Conservation (phyloP, 2,329 filamentous ascomycete species). For the Aplosporella prunicola region DNA sequence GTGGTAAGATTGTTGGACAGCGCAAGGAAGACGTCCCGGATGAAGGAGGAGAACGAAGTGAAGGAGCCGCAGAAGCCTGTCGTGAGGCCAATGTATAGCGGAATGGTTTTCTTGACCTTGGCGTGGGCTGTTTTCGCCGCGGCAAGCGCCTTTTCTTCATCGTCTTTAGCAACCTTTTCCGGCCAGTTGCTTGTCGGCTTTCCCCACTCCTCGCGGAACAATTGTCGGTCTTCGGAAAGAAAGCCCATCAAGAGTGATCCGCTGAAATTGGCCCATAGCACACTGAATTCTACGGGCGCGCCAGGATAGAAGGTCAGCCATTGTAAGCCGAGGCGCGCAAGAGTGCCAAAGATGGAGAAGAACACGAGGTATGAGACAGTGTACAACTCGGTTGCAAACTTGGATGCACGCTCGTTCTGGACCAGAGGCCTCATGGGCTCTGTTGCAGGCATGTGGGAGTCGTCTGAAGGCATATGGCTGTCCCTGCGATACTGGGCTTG, state of each 20-base stretch:
- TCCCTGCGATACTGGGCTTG: not conserved
- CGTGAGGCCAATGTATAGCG: slow-evolving; percentile 75
- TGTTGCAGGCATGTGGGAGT: not conserved
- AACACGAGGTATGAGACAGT: slow-evolving; percentile 74
- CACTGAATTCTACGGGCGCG: slow-evolving; percentile 62
- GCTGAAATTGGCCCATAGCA: slow-evolving; percentile 79
- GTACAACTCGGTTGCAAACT: slow-evolving; percentile 38
- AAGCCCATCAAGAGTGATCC: slow-evolving; percentile 82
- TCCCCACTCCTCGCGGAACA: slow-evolving; percentile 64
- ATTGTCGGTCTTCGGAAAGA: slow-evolving; percentile 63
- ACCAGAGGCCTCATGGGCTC: not conserved
- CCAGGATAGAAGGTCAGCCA: slow-evolving; percentile 71
- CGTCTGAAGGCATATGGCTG: not conserved
- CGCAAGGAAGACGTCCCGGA: slow-evolving; percentile 69
- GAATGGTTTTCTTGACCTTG: slow-evolving; percentile 72
- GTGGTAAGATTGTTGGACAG: slow-evolving; percentile 62
- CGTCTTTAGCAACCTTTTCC: slow-evolving; percentile 18
- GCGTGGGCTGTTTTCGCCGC: slow-evolving; percentile 15
- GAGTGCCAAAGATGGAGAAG: slow-evolving; percentile 75
- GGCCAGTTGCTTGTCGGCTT: slow-evolving; percentile 29
- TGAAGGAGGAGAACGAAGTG: slow-evolving; percentile 82
- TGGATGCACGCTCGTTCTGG: slow-evolving; percentile 15
- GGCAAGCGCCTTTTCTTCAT: slow-evolving; percentile 33
- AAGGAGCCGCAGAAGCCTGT: slow-evolving; percentile 86
- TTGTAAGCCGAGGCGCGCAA: slow-evolving; percentile 72